Evolutionary conservation across 1,139 yeast species (phyloP).

Genomic region (Blastobotrys buckinghamii): DNA sequence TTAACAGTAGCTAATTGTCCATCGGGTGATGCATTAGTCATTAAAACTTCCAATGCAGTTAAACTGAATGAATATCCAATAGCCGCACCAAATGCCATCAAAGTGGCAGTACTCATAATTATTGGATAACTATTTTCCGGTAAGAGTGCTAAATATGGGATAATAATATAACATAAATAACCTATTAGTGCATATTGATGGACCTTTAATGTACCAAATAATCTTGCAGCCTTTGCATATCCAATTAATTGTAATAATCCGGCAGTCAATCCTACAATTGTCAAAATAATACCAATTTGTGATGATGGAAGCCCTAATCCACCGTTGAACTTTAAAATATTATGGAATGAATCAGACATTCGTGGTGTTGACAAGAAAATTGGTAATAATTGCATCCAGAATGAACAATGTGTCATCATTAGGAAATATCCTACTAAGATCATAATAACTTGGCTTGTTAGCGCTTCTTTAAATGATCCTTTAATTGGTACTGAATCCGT

Average conservation of each 20-base stretch:
- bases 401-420: slow-evolving; percentile 45
- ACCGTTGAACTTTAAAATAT: slow-evolving; percentile 42
- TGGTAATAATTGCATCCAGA: slow-evolving; percentile 54
- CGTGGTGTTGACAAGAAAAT: slow-evolving; percentile 51
- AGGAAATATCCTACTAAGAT: slow-evolving; percentile 22
- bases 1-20: slow-evolving; percentile 28
- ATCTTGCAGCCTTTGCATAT: slow-evolving; percentile 51
- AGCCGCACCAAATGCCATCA: slow-evolving; percentile 20
- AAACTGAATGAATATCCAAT: slow-evolving; percentile 27
- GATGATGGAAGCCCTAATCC: slow-evolving; percentile 45
- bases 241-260: slow-evolving; percentile 45
- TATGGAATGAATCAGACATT: slow-evolving; percentile 24
- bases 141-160: slow-evolving; percentile 47
- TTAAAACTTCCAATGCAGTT: slow-evolving; percentile 28
- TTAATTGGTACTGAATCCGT: not conserved
- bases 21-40: slow-evolving; percentile 27
- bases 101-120: slow-evolving; percentile 31
- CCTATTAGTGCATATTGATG: slow-evolving; percentile 40
- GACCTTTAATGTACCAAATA: slow-evolving; percentile 42
- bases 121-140: slow-evolving; percentile 38
- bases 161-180: slow-evolving; percentile 41
- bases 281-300: slow-evolving; percentile 48
- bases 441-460: slow-evolving; percentile 24
- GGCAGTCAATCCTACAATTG: slow-evolving; percentile 51
- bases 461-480: slow-evolving; percentile 3